phyloP scores from a whole-genome alignment of 2,329 filamentous ascomycete species.

The Bipolaris victoriae region DNA sequence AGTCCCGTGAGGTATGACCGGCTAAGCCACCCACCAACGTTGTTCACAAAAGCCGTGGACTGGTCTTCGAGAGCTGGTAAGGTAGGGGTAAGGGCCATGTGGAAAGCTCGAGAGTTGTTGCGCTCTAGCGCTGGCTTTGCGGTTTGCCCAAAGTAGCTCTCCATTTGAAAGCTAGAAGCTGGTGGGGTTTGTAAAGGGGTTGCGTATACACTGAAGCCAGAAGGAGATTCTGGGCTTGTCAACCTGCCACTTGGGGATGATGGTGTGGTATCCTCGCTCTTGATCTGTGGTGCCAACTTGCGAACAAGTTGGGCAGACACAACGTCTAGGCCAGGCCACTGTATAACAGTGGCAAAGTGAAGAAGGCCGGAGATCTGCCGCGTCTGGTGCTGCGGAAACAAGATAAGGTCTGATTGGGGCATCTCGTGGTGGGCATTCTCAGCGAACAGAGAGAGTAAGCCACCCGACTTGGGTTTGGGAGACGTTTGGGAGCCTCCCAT shows the following conservation, averaged over 20 bases:
- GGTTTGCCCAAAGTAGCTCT: slow-evolving; percentile 46
- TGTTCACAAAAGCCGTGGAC: slow-evolving; percentile 23
- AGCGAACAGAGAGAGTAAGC: slow-evolving; percentile 39
- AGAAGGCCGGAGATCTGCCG: slow-evolving; percentile 58
- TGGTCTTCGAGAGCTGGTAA: slow-evolving; percentile 19
- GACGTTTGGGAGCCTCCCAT: slow-evolving; percentile 30
- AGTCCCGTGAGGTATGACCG: slow-evolving; percentile 62
- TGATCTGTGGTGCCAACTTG: slow-evolving; percentile 41
- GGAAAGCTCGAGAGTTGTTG: slow-evolving; percentile 38
- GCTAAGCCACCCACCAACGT: slow-evolving; percentile 61
- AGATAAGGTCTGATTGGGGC: slow-evolving; percentile 35
- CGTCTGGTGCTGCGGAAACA: slow-evolving; percentile 44
- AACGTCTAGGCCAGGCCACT: slow-evolving; percentile 55
- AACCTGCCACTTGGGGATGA: slow-evolving; percentile 31
- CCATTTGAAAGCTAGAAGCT: slow-evolving; percentile 31
- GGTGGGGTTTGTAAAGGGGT: slow-evolving; percentile 49
- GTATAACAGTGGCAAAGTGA: slow-evolving; percentile 57
- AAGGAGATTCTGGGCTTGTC: slow-evolving; percentile 35
- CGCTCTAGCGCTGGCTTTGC: slow-evolving; percentile 33
- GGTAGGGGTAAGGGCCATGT: slow-evolving; percentile 38
- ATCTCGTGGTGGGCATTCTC: slow-evolving; percentile 25
- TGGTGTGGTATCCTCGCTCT: slow-evolving; percentile 17
- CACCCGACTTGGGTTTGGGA: slow-evolving; percentile 31
- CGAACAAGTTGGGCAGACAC: slow-evolving; percentile 48
- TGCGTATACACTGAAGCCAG: slow-evolving; percentile 45